These are phyloP conservation scores for Cynara cardunculus DNA, from an alignment of 129 eudicot genomes.

Conservation along the genomic window DNA sequence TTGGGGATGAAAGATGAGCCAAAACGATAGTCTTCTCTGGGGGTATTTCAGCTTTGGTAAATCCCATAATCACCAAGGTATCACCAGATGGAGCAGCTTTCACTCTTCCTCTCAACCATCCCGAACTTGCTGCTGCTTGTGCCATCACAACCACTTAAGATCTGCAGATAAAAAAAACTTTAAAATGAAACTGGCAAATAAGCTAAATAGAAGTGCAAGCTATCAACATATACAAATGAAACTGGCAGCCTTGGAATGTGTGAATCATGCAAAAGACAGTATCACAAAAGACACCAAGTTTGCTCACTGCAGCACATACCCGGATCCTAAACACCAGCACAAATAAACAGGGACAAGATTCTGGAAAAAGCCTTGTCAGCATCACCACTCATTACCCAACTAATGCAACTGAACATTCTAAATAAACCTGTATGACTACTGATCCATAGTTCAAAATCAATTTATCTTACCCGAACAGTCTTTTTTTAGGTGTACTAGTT, in stretches of 20 bases:
- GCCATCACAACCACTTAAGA: slow-evolving; percentile 54
- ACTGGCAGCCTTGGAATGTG: not conserved
- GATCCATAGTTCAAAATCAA: no score
- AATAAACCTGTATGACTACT: no score
- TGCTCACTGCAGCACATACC: not conserved
- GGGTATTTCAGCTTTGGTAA: slow-evolving; percentile 57
- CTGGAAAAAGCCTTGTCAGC: not conserved
- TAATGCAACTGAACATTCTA: no score
- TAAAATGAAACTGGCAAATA: not conserved
- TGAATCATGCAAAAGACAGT: not conserved
- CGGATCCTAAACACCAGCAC: not conserved
- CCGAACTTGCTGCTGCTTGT: slow-evolving; percentile 45
- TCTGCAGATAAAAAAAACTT: slow-evolving; percentile 26
- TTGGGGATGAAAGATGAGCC: slow-evolving; percentile 61
- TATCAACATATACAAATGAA: not conserved
- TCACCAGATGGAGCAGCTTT: slow-evolving; percentile 82
- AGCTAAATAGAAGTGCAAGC: not conserved
- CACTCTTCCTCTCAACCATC: slow-evolving; percentile 68
- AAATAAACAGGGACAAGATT: not conserved
- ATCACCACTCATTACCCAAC: not conserved
- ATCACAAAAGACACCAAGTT: not conserved
- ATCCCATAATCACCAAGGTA: slow-evolving; percentile 63
- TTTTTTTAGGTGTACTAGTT: no score
- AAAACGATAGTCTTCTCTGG: slow-evolving; percentile 67
- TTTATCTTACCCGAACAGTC: no score